Base-by-base conservation (phyloP, 192 early-diverging fungal species). In the Pilobolus umbonatus region DNA sequence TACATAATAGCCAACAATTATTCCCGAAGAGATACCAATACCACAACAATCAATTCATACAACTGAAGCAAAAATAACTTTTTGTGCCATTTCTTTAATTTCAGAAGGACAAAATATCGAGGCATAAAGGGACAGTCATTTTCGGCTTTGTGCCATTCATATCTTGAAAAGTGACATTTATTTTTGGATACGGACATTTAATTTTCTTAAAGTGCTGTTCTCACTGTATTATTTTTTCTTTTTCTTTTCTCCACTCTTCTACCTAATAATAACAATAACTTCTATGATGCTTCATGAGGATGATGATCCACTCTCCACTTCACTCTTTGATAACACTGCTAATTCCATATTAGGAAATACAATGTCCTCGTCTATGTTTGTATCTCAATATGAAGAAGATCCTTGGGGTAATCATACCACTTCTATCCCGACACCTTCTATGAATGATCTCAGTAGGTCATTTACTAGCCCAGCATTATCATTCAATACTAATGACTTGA, bases 211-310 rank as follows among this genome's bases (percentile, higher is more conserved):
- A 8, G 26, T 30, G 5, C 19, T 52, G 34, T 32, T 10, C 8
- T 26, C 58, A 36, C 34, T 31, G 14, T 5, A n/a, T 3, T 30
- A 38, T 35, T 49, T 52, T 44, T 17, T 51, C 15, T 42, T 46
- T 53, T 65, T 60, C 19, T 51, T 35, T 40, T 36, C 32, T 50
- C 49, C 24, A 61, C 57, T 49, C 25, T 55, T 53, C 11, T 38
- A 1, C 2, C 15, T 52, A 17, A 32, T 51, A 5, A 15, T 25
- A 39, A 29, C 38, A 47, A 25, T 55, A 40, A 19, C n/a, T n/a
- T n/a, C n/a, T n/a, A n/a, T n/a, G n/a, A 59, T 62, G 56, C 50
- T 69, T 14, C 55, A 62, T 26, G 67, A 69, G 63, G 60, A 67
- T 12, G 58, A 62, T 29, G 60, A 58, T 40, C 54, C 61, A 17